These are phyloP conservation scores for Tuber microsphaerosporum DNA, from an alignment of 495 filamentous ascomycete species.

Conservation along the genomic window DNA sequence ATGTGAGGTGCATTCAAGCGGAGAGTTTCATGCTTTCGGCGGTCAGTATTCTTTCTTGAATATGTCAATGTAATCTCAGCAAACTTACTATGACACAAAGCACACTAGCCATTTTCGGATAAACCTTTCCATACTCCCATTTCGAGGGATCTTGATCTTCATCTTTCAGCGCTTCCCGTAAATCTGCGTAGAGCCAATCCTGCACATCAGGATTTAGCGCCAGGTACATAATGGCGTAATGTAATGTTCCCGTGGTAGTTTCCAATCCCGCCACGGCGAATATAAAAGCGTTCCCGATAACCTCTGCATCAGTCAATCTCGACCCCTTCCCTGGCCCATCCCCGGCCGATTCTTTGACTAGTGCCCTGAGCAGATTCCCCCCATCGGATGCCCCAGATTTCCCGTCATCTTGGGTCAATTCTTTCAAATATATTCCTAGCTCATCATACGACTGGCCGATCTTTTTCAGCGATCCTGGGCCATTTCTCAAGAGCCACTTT, in stretches of 20 bases:
- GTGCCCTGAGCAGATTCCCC: slow-evolving; percentile 27
- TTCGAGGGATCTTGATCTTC: slow-evolving; percentile 33
- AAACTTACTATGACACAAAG: slow-evolving; percentile 44
- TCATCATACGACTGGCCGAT: slow-evolving; percentile 22
- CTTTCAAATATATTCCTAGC: slow-evolving; percentile 29
- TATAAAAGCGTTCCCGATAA: slow-evolving; percentile 49
- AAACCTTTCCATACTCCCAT: slow-evolving; percentile 44
- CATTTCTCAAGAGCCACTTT: slow-evolving; percentile 15
- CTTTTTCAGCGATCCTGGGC: slow-evolving; percentile 17
- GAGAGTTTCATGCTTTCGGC: slow-evolving; percentile 44
- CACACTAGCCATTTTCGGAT: slow-evolving; percentile 43
- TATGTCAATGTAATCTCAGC: neutral
- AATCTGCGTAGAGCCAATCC: slow-evolving; percentile 45
- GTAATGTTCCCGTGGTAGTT: slow-evolving; percentile 47
- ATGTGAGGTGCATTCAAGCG: slow-evolving; percentile 45
- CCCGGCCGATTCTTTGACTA: slow-evolving; percentile 18
- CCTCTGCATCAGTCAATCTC: slow-evolving; percentile 43
- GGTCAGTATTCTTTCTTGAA: neutral
- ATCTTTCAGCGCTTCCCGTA: slow-evolving; percentile 45
- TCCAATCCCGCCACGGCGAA: slow-evolving; percentile 52
- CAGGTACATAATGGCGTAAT: slow-evolving; percentile 45
- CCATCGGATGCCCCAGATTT: neutral
- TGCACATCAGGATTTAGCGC: slow-evolving; percentile 46
- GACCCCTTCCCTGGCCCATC: slow-evolving; percentile 15
- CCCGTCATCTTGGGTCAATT: slow-evolving; percentile 22